Conservation (phyloP, 306 rosid species). For the Fragaria iinumae region DNA sequence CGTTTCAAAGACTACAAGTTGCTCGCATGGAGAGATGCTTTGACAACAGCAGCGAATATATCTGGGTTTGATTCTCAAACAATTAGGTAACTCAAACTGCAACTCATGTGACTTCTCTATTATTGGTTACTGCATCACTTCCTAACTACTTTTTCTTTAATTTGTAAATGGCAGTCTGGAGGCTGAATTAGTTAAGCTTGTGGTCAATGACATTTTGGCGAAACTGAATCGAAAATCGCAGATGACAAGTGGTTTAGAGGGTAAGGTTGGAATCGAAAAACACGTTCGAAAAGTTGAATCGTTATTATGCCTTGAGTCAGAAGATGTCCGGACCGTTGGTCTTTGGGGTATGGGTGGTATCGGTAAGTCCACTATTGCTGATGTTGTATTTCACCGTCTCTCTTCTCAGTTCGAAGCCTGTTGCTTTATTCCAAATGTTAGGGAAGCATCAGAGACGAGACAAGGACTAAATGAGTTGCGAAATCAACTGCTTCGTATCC, state of each 20-base stretch:
- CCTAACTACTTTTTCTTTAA: too few relatives aligned
- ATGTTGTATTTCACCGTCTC: neutral
- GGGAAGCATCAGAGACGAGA: neutral
- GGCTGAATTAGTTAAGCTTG: neutral
- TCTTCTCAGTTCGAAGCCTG: neutral
- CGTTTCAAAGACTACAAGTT: neutral
- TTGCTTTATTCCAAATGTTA: neutral
- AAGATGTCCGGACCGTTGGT: neutral
- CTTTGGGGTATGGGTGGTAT: constrained; percentile 4
- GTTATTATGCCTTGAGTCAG: neutral
- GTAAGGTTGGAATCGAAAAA: neutral
- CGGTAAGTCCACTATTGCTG: neutral
- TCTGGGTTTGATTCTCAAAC: neutral
- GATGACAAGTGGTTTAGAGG: neutral
- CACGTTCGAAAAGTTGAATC: neutral
- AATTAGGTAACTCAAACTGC: neutral
- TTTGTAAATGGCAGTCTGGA: neutral
- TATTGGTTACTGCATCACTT: too few relatives aligned
- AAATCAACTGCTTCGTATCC: neutral
- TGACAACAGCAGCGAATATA: neutral
- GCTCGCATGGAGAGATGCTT: neutral
- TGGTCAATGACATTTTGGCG: neutral
- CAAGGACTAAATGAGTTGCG: neutral
- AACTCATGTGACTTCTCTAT: too few relatives aligned
- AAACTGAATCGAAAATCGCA: neutral